Evolutionary conservation across 768 basidiomycete species (phyloP).

Genomic region (Amanita inopinata): DNA sequence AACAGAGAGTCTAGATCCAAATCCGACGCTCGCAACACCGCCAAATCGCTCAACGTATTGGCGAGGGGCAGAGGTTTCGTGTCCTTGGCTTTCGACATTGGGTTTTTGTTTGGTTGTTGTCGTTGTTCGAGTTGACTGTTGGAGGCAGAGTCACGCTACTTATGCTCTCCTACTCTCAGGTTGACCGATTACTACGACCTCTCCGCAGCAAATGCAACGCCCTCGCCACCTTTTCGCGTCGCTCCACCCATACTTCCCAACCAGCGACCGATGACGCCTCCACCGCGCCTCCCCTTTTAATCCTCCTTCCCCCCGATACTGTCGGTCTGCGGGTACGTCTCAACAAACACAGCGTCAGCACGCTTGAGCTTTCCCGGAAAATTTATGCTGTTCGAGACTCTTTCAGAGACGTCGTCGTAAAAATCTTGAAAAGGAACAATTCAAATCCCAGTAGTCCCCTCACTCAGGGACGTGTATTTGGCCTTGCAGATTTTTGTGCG

Average conservation of each 20-base stretch:
- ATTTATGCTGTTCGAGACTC: constrained; percentile 47
- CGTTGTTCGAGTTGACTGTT: constrained; percentile 5
- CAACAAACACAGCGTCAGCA: constrained; percentile 23
- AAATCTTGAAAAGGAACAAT: constrained; percentile 13
- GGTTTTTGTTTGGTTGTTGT: constrained; percentile 1
- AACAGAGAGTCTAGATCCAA: constrained; percentile 22
- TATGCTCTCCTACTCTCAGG: constrained; percentile 9
- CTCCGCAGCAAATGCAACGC: constrained; percentile 35
- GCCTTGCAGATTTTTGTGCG: constrained; percentile 38
- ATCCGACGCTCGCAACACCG: constrained; percentile 54
- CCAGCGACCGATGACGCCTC: constrained; percentile 12
- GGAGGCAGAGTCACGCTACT: background rate
- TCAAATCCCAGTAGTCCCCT: constrained; percentile 11
- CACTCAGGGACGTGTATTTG: constrained; percentile 17
- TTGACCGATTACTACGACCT: constrained; percentile 33
- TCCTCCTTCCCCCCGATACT: constrained; percentile 29
- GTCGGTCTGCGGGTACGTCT: constrained; percentile 23
- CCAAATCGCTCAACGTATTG: constrained; percentile 62
- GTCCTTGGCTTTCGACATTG: constrained; percentile 21
- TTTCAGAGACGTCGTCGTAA: constrained; percentile 39
- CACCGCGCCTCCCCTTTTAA: constrained; percentile 21
- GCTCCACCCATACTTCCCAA: constrained; percentile 13
- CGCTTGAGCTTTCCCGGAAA: constrained; percentile 33
- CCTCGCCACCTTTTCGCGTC: constrained; percentile 20
- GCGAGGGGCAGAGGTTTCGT: constrained; percentile 44